Base-by-base conservation (phyloP, 352 stramenopile genomes). In the Saprolegnia parasitica region DNA sequence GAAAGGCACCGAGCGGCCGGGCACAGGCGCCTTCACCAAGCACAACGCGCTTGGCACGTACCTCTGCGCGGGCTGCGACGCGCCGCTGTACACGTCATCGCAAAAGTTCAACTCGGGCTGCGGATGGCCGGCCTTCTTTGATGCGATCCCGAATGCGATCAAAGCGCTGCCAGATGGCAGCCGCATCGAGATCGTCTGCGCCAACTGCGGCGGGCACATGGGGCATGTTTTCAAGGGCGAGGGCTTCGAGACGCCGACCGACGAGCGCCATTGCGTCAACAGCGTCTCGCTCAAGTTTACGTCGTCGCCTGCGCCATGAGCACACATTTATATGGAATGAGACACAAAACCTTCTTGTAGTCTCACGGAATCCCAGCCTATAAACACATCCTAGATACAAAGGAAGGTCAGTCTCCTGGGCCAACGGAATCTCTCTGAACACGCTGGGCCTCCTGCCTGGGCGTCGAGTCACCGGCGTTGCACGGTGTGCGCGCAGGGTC, bases 201-300 rank as follows among this genome's bases (percentile, higher is more conserved):
- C 81, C 67, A 89, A 88, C 32, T 97, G 89, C 73, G 87, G 84
- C 65, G 89, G 89, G 39, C 89, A 97, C 77, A 94, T 97, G 83
- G 89, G 88, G 40, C 89, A 97, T 74, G 84, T 97, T 23, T 97
- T 96, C 73, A 93, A 95, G 74, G 87, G 86, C 32, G 88, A 96
- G 72, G 83, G 88, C 9, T 96, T 95, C 71, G 85, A 89, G 72
- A 96, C 76, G 13, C 83, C 87, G 10, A 96, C 88, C 20, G 76
- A 96, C 70, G 88, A 96, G 71, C 86, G 89, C 39, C 89, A 96
- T 77, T 96, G 89, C 60, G 89, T 97, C 23, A 97, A 97, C 79
- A 95, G 85, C 61, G 84, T 93, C 29, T 96, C 88, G 63, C 82
- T 96, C 35, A 81, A 92, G 54, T 97, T 96, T 67, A 32, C 55